Base-by-base conservation (phyloP, 768 basidiomycete species). In the Phanerochaete carnosa region DNA sequence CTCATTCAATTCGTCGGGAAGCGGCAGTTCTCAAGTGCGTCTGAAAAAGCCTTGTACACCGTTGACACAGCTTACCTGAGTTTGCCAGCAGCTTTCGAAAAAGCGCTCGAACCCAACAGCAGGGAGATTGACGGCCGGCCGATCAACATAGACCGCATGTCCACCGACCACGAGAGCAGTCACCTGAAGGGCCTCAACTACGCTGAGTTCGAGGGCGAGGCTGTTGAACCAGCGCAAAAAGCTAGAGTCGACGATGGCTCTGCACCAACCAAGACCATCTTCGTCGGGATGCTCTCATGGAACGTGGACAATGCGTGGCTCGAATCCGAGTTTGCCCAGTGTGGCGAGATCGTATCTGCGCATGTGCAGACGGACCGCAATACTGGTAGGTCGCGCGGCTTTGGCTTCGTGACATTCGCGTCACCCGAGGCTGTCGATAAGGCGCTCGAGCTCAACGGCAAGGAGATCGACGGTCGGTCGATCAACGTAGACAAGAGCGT, bases 231-330 rank as follows among this genome's bases (percentile, higher is more conserved):
- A 43, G 74, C 84, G 37, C 96, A 98, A 82, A 96, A 96, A 76
- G 82, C 80, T 66, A 97, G 94, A 79, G 78, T 79, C 59, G 76
- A 81, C 47, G 73, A 74, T 16, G 58, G 68, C 6, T 69, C 75
- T 0, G 81, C 83, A 64, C 81, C 86, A 59, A 78, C 79, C 15
- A 87, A 80, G 68, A 87, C 89, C 39, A 83, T 98, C 67, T 98
- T 95, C 70, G 94, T 99, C 65, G 96, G 96, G 57, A 83, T 84
- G 61, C 83, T 99, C 47, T 95, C 94, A 13, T 99, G 95, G 95
- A 92, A 91, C 72, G 90, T 98, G 63, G 96, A 98, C 79, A 90
- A 93, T 72, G 96, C 97, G 74, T 92, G 94, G 82, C 87, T 98
- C 63, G 85, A 89, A 52, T 83, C 88, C 73, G 96, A 98, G 74